Conservation (phyloP, 1,139 yeast genomes). For the Magnusiomyces paraingens region DNA sequence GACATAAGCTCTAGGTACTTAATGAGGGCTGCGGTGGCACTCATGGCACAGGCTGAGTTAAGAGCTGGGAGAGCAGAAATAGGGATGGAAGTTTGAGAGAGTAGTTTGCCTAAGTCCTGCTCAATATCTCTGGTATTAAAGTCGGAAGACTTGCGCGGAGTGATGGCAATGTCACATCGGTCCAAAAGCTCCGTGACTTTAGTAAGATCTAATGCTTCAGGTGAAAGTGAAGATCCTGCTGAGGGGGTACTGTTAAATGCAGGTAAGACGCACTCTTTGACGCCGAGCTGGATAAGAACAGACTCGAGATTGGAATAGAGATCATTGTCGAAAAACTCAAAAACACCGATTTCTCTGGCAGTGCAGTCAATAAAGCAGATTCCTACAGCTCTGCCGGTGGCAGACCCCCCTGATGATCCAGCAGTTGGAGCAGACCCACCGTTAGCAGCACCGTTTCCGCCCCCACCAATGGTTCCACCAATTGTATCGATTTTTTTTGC, state of each 20-base stretch:
- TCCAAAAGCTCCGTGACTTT: conserved; percentile 49
- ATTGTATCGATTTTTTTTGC: conserved; percentile 24
- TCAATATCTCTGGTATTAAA: conserved; percentile 61
- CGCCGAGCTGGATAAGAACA: conserved; percentile 77
- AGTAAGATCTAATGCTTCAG: conserved; percentile 35
- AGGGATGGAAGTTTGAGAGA: conserved; percentile 41
- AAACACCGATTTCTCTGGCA: conserved; percentile 55
- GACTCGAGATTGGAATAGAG: conserved; percentile 81
- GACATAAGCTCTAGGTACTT: conserved; percentile 57
- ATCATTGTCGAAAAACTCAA: conserved; percentile 84
- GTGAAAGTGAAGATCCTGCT: conserved; percentile 23
- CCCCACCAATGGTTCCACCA: conserved; percentile 19
- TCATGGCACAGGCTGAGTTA: conserved; percentile 39
- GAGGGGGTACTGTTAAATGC: conserved; percentile 30
- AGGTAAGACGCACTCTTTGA: conserved; percentile 72
- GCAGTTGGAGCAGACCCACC: background rate
- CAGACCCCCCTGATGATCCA: conserved; percentile 6
- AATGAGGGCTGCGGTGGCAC: conserved; percentile 57
- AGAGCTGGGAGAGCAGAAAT: conserved; percentile 57
- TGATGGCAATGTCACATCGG: conserved; percentile 67
- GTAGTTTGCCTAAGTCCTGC: conserved; percentile 61
- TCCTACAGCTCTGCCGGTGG: conserved; percentile 57
- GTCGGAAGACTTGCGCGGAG: conserved; percentile 50
- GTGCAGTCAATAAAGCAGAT: conserved; percentile 75
- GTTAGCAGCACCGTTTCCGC: too few species aligned